Base-by-base conservation (phyloP, 1,284 basidiomycete species). In the Gomphus sp. region DNA sequence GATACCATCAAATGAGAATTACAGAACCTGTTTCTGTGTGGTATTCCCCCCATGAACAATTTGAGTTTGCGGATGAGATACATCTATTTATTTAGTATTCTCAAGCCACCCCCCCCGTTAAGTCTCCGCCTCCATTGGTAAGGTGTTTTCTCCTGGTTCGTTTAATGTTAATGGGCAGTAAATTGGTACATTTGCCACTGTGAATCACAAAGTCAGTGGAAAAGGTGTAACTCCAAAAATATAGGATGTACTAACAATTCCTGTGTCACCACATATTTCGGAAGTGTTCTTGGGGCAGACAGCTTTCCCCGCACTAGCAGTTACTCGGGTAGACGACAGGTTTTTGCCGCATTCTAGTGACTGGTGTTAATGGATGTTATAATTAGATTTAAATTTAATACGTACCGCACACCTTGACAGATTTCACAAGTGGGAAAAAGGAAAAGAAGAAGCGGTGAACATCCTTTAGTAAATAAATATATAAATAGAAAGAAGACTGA, bases 121-220 rank as follows among this genome's bases (percentile, higher is more conserved):
- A 28, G 28, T 28, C 28, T 28, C 28, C 28, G 28, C 28, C 28
- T 28, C 28, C 28, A 28, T 28, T 28, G 3, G 28, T 4, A 28
- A 4, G 28, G 28, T 28, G 4, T 41, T 41, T 6, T 16, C 5
- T n/a, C 14, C 16, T 1, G 2, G 5, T 41, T 2, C 2, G 16
- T 41, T 2, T 6, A 41, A n/a, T 3, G 3, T 41, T 6, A 41
- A 41, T 6, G 6, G 39, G 44, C 6, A 56, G 56, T 51, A 41
- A 58, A 58, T 48, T 52, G 18, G 16, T 58, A 58, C 18, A 58
- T 49, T 51, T 58, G 56, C 56, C 56, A 58, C 56, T 58, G n/a
- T 12, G 16, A 14, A 28, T 33, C 33, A 25, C 36, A 37, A 37
- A 8, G 11, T 37, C 6, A 37, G 6, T 37, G 11, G 36, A 12